Evolutionary conservation across 257 asterid genomes (phyloP), one percentile per base, ranked within the genome.

Genomic region (Knoxia roxburghii): DNA sequence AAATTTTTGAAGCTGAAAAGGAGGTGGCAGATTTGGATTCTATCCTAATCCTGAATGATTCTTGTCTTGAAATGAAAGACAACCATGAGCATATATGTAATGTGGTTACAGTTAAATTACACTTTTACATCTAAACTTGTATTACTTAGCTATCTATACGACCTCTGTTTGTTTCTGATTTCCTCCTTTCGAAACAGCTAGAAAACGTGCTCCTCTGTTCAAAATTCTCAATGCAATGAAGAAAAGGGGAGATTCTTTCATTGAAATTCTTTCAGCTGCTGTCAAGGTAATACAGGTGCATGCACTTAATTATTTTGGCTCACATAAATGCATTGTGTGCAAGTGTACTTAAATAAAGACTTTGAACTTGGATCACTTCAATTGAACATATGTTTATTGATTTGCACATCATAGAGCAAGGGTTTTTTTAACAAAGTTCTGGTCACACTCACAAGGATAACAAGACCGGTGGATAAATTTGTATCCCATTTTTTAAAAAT

Each of bases 201-300:
- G 61, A 74, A 81, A 83, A 68, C 62, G 72, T 57, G 63, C 79
- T 66, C 74, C 85, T 41, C 62, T 78, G 69, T 70, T 79, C 45
- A 82, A 80, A 82, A 67, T 84, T 73, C 54, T 77, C 66, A 79
- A 55, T 69, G 80, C 85, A 43, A 82, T 83, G 83, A 85, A 78
- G 85, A 87, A 78, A 79, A 81, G 95, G 77, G 89, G 84, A 74
- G 74, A 72, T 70, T 74, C 86, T 71, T 82, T 89, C 75, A 74
- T 62, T 77, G 77, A 78, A 60, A 41, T 75, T 73, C 84, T 91
- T 69, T 73, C 76, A 63, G 72, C 72, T 76, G 81, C 87, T 56
- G 75, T 81, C 29, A 77, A 71, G 70, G 77, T 77, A 56, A 72
- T 80, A 50, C 73, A 69, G 88, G 97, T 90, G 74, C 66, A 72